These are phyloP conservation scores for Hypericum perforatum DNA, from an alignment of 345 rosid genomes.

Conservation along the genomic window DNA sequence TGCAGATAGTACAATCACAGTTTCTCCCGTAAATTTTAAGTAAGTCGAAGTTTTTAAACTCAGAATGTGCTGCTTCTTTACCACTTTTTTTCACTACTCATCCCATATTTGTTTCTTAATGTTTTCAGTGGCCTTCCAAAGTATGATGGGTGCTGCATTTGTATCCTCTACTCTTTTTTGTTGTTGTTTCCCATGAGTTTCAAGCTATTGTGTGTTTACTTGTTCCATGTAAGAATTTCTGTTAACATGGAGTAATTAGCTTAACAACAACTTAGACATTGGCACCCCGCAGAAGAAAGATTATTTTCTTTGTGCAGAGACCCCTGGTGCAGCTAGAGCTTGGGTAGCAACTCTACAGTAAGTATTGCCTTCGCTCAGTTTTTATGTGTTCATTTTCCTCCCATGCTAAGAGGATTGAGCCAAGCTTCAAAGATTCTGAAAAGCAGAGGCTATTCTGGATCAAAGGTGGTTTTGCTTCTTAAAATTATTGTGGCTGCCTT, in stretches of 20 bases:
- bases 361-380: constrained; percentile 17
- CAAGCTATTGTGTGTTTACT: too few species aligned
- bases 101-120: constrained; percentile 7
- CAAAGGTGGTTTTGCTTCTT: too few species aligned
- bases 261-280: constrained; percentile 59
- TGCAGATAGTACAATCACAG: constrained; percentile 73
- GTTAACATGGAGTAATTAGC: too few species aligned
- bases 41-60: constrained; percentile 27
- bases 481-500: too few species aligned
- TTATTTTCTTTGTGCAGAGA: constrained; percentile 91
- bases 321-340: constrained; percentile 96
- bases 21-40: constrained; percentile 96
- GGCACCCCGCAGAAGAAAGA: constrained; percentile 94
- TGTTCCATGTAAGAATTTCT: too few species aligned
- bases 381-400: too few species aligned
- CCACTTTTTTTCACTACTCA: background rate
- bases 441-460: too few species aligned
- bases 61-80: constrained; percentile 4
- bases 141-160: constrained; percentile 73
- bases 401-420: too few species aligned
- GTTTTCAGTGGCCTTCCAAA: constrained; percentile 82
- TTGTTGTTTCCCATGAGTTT: too few species aligned
- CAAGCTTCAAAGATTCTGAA: too few species aligned
- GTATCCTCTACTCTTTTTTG: too few species aligned
- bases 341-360: constrained; percentile 96